Evolutionary conservation across 208 protist species (phyloP).

Genomic region (Wallacemonas rigidus): DNA sequence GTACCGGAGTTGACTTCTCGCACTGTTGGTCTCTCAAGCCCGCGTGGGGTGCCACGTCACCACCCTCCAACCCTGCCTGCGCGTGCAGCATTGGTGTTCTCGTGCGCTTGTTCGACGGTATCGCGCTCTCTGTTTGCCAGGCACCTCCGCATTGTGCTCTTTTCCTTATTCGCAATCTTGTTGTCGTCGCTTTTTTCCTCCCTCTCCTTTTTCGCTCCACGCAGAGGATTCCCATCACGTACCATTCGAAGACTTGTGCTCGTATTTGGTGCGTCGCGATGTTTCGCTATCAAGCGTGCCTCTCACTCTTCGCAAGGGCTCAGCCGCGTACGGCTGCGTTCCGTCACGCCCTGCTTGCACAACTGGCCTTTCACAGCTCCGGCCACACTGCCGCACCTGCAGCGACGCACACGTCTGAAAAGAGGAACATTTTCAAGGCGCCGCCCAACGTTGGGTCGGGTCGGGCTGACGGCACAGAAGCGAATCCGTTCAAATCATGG

Average conservation of each 20-base stretch:
- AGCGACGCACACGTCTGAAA: background rate
- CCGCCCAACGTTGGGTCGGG: slow-evolving; percentile 52
- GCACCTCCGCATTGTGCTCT: background rate
- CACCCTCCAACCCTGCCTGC: too few relatives aligned
- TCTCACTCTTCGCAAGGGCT: background rate
- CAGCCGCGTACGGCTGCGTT: background rate
- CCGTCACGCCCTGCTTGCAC: background rate
- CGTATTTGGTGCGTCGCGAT: background rate
- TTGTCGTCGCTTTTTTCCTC: slow-evolving; percentile 4
- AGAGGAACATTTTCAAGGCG: slow-evolving; percentile 40
- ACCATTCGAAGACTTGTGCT: too few relatives aligned
- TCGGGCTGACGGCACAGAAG: slow-evolving; percentile 38
- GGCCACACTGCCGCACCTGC: background rate
- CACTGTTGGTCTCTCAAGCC: too few relatives aligned
- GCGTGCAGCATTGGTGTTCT: too few relatives aligned
- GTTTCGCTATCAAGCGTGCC: slow-evolving; percentile 2
- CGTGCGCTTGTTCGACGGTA: too few relatives aligned
- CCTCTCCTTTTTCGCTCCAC: background rate
- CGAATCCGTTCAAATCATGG: slow-evolving; percentile 90
- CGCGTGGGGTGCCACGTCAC: too few relatives aligned
- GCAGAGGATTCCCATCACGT: too few relatives aligned
- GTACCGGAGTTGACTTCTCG: too few relatives aligned
- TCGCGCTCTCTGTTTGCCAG: too few relatives aligned
- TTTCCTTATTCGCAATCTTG: background rate
- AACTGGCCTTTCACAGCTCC: background rate